Evolutionary conservation across 768 basidiomycete genomes (phyloP).

Genomic region (Mycena metata): DNA sequence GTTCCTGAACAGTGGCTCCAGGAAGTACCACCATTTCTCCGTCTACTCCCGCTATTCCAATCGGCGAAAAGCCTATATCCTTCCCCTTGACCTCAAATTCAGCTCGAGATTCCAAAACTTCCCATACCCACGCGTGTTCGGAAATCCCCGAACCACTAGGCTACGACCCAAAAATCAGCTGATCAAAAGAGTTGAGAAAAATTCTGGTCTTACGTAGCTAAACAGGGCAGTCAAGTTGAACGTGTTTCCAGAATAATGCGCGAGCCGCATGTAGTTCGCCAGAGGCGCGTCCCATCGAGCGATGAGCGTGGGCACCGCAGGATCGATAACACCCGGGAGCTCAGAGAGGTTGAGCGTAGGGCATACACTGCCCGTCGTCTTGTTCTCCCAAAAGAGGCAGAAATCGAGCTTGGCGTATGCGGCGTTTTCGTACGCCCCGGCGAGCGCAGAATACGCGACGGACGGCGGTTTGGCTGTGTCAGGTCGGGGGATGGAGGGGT

Average conservation of each 20-base stretch:
- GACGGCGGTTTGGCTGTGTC: no score
- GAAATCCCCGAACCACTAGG: neutral
- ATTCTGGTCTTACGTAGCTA: neutral
- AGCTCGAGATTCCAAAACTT: neutral
- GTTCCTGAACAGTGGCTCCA: slow-evolving; percentile 38
- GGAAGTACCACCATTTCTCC: slow-evolving; percentile 36
- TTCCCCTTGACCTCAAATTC: slow-evolving; percentile 6
- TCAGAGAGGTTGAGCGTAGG: slow-evolving; percentile 26
- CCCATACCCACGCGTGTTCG: neutral
- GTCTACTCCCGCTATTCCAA: slow-evolving; percentile 42
- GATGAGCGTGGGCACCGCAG: slow-evolving; percentile 39
- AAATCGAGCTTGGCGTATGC: slow-evolving; percentile 44
- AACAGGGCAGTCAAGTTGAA: neutral
- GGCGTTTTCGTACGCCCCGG: slow-evolving; percentile 41
- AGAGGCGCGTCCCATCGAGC: slow-evolving; percentile 7
- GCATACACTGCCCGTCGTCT: neutral
- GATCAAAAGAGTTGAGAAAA: neutral
- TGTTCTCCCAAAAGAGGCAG: slow-evolving; percentile 36
- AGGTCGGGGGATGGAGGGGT: no score
- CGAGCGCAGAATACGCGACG: slow-evolving; percentile 36
- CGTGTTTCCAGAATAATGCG: neutral
- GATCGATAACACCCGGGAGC: slow-evolving; percentile 41
- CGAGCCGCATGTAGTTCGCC: neutral
- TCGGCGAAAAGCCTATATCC: slow-evolving; percentile 38
- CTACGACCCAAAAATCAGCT: neutral